Percentiles rank a stretch among this genome's conserved stretches.
Conservation (phyloP, 1,139 yeast species). For the Lodderomyces jiufengensis region DNA sequence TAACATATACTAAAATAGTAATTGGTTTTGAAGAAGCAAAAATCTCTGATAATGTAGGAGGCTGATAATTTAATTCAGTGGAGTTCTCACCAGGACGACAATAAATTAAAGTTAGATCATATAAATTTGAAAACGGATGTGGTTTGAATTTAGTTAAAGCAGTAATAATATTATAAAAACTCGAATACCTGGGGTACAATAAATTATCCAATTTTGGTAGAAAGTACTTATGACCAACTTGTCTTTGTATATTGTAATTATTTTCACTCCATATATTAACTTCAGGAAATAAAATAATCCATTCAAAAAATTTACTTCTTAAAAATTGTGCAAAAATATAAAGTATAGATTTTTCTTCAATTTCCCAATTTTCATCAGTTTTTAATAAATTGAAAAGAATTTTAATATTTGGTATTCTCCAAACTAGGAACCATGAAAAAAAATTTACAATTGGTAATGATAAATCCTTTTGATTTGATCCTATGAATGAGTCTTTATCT, state of each 20-base stretch:
- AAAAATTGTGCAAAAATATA: slow-evolving; percentile 23
- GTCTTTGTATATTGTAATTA: slow-evolving; percentile 44
- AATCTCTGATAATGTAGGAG: slow-evolving; percentile 57
- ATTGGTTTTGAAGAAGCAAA: slow-evolving; percentile 42
- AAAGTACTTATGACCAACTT: slow-evolving; percentile 48
- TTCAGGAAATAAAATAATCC: slow-evolving; percentile 69
- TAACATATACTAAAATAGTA: slow-evolving; percentile 48
- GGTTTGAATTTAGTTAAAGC: slow-evolving; percentile 11
- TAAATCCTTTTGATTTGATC: slow-evolving; percentile 7
- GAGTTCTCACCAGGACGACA: slow-evolving; percentile 17
- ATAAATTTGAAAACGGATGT: slow-evolving; percentile 33
- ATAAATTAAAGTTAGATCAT: slow-evolving; percentile 54
- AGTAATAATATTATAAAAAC: slow-evolving; percentile 42
- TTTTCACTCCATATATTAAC: slow-evolving; percentile 60
- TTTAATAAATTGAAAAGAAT: slow-evolving; percentile 41
- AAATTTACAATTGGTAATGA: slow-evolving; percentile 44
- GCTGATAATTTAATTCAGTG: slow-evolving; percentile 13
- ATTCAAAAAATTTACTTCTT: slow-evolving; percentile 35
- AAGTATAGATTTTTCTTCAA: slow-evolving; percentile 31
- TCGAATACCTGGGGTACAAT: slow-evolving; percentile 66
- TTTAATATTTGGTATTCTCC: slow-evolving; percentile 51
- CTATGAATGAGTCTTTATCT: slow-evolving; percentile 2
- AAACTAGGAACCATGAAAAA: slow-evolving; percentile 59
- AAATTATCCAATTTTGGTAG: slow-evolving; percentile 51
- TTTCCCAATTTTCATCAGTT: slow-evolving; percentile 64